Percentiles rank a stretch among this genome's conserved stretches.
These are phyloP conservation scores for Tulasnella sp. DNA, from an alignment of 768 basidiomycete genomes.

Conservation along the genomic window DNA sequence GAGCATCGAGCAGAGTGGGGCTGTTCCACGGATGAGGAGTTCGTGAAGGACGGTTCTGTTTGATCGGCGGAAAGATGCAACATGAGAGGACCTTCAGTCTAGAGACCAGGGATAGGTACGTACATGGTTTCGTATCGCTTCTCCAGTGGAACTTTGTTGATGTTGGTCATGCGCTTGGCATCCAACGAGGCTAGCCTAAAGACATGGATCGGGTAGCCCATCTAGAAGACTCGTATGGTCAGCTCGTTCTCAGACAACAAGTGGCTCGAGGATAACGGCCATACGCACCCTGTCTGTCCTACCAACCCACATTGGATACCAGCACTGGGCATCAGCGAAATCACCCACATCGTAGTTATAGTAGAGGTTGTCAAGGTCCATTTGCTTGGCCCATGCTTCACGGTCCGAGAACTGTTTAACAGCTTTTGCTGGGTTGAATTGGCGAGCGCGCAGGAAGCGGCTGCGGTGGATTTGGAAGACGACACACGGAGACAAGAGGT, in stretches of 20 bases:
- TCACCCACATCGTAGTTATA: conserved; percentile 56
- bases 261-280: neutral
- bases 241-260: neutral
- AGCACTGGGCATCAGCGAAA: conserved; percentile 55
- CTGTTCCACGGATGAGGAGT: conserved; percentile 44
- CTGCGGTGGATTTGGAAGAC: conserved; percentile 39
- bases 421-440: conserved; percentile 59
- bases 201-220: conserved; percentile 71
- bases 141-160: conserved; percentile 52
- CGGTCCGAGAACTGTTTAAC: conserved; percentile 66
- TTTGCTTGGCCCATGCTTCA: conserved; percentile 63
- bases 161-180: conserved; percentile 52
- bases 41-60: conserved; percentile 63
- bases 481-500: neutral
- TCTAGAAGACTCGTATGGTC: conserved; percentile 39
- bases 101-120: conserved; percentile 35
- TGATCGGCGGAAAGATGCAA: neutral
- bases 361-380: conserved; percentile 62
- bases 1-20: conserved; percentile 21
- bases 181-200: conserved; percentile 63
- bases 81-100: neutral
- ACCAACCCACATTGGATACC: conserved; percentile 81
- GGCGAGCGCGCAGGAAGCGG: conserved; percentile 78
- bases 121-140: conserved; percentile 69
- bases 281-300: conserved; percentile 64